phyloP scores from a whole-genome alignment of 1,139 yeast species.

The Keqinozyma sinolaborantium region DNA sequence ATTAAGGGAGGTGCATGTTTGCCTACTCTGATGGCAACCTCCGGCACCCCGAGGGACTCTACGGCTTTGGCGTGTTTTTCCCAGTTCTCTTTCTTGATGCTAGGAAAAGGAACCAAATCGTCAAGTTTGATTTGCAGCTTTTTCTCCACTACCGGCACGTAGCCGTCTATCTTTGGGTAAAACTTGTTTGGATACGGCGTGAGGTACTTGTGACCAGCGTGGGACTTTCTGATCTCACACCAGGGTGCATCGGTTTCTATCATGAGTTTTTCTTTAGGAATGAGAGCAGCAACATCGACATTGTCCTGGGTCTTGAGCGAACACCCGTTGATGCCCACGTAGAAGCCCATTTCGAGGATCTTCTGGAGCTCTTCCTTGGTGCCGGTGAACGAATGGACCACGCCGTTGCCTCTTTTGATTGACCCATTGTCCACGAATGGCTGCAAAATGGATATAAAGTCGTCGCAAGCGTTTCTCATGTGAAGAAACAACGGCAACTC shows the following conservation, averaged over 20 bases:
- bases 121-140: conserved; percentile 20
- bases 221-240: conserved; percentile 90
- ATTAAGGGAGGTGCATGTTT: conserved; percentile 52
- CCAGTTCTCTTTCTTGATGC: conserved; percentile 63
- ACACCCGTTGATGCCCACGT: conserved; percentile 88
- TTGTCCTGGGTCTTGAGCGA: conserved; percentile 79
- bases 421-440: conserved; percentile 50
- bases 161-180: conserved; percentile 38
- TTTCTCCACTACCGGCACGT: conserved; percentile 5
- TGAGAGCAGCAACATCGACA: conserved; percentile 55
- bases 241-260: conserved; percentile 98
- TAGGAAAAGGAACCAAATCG: conserved; percentile 56
- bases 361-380: conserved; percentile 54
- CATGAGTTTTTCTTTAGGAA: conserved; percentile 69
- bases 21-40: conserved; percentile 19
- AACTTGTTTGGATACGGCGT: conserved; percentile 52
- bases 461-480: conserved; percentile 85
- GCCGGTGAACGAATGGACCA: conserved; percentile 95
- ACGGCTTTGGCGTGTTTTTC: conserved; percentile 27
- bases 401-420: conserved; percentile 48
- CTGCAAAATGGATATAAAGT: conserved; percentile 59
- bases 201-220: conserved; percentile 63
- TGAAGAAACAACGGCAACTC: conserved; percentile 80
- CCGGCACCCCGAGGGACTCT: conserved; percentile 9
- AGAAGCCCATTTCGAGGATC: conserved; percentile 58